Evolutionary conservation across 768 basidiomycete genomes (phyloP).

Genomic region (Hericium alpestre): DNA sequence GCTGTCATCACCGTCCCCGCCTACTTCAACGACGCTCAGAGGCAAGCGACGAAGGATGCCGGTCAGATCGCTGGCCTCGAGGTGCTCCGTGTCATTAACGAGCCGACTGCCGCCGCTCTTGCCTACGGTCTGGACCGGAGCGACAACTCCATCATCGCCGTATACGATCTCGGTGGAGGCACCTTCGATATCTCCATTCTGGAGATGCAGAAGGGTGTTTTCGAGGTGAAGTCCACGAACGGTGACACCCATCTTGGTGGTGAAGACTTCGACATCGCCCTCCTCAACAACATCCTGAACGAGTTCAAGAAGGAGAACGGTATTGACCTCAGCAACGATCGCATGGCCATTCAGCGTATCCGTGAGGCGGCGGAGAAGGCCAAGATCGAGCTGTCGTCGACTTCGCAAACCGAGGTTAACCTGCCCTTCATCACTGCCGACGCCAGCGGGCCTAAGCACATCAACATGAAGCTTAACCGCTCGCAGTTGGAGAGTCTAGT

Average conservation of each 20-base stretch:
- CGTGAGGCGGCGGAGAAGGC: slow-evolving; percentile 99
- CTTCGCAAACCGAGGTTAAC: slow-evolving; percentile 93
- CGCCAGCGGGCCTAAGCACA: slow-evolving; percentile 90
- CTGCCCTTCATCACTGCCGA: slow-evolving; percentile 97
- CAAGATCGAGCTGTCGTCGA: slow-evolving; percentile 94
- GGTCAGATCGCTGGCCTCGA: slow-evolving; percentile 96
- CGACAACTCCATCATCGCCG: slow-evolving; percentile 82
- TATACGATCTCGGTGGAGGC: slow-evolving; percentile 97
- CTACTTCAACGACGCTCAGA: slow-evolving; percentile 99
- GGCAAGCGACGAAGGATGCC: slow-evolving; percentile 96
- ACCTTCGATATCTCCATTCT: slow-evolving; percentile 99
- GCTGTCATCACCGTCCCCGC: slow-evolving; percentile 94
- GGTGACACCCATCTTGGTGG: slow-evolving; percentile 95
- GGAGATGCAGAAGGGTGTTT: slow-evolving; percentile 99
- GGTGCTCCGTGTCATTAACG: slow-evolving; percentile 96
- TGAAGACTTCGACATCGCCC: slow-evolving; percentile 91
- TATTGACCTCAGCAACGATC: slow-evolving; percentile 70
- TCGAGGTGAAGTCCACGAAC: slow-evolving; percentile 99
- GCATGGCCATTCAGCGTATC: slow-evolving; percentile 97
- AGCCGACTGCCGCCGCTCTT: slow-evolving; percentile 95
- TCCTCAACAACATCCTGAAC: slow-evolving; percentile 75
- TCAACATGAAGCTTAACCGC: slow-evolving; percentile 83
- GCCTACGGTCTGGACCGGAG: slow-evolving; percentile 90
- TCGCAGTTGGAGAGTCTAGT: slow-evolving; percentile 88
- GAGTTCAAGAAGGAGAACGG: slow-evolving; percentile 94